Conservation (phyloP, 768 basidiomycete genomes). For the Lentinula sp. region DNA sequence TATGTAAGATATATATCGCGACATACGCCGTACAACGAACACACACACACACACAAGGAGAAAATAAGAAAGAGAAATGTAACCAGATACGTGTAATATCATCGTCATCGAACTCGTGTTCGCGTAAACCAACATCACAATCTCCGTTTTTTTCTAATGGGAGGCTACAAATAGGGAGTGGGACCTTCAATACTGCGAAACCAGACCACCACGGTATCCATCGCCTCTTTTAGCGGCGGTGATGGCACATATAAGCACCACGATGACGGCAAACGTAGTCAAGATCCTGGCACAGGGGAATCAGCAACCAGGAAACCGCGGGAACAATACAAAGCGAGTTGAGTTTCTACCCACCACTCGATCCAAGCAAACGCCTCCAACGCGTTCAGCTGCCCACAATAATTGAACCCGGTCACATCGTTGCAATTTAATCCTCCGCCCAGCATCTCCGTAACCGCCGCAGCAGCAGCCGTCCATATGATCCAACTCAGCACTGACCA, state of each 20-base stretch:
- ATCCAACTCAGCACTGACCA: slow-evolving; percentile 29
- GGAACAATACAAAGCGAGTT: no score
- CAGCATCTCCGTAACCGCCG: slow-evolving; percentile 58
- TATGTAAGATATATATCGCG: no score
- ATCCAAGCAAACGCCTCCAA: slow-evolving; percentile 73
- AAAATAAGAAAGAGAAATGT: no score
- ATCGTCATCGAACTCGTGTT: no score
- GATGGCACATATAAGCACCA: slow-evolving; percentile 58
- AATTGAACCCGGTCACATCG: slow-evolving; percentile 37
- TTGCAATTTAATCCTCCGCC: slow-evolving; percentile 65
- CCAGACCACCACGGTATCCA: slow-evolving; percentile 54
- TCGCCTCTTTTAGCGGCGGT: slow-evolving; percentile 57
- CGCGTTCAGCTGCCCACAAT: slow-evolving; percentile 76
- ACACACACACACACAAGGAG: no score
- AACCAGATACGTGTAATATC: no score
- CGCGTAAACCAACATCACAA: no score
- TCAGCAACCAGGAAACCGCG: no score
- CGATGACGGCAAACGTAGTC: slow-evolving; percentile 52
- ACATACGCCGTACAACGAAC: no score
- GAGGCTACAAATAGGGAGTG: no score
- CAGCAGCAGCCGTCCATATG: slow-evolving; percentile 71
- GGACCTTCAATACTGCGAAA: background rate
- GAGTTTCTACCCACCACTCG: slow-evolving; percentile 56
- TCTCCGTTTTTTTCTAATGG: no score
- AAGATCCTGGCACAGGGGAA: slow-evolving; percentile 43